These are phyloP conservation scores for Penicillium frequentans DNA, from an alignment of 2,329 filamentous ascomycete species.

Conservation along the genomic window DNA sequence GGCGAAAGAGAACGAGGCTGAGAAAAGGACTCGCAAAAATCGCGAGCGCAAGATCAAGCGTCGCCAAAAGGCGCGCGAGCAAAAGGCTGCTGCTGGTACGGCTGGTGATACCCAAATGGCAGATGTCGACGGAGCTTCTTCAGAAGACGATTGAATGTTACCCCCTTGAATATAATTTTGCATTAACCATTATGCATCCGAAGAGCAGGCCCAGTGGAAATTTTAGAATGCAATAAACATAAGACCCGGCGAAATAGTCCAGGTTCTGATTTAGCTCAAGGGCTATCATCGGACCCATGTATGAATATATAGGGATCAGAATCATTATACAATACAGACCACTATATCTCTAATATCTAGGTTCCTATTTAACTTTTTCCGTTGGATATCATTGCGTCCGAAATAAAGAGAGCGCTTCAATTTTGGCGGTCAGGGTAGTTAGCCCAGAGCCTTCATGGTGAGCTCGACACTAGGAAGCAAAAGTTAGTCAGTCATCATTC, in stretches of 20 bases:
- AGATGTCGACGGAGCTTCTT: constrained; percentile 18
- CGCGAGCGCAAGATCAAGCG: constrained; percentile 40
- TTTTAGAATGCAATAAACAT: neutral
- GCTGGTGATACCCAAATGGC: constrained; percentile 16
- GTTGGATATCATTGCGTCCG: constrained; percentile 10
- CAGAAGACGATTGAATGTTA: constrained; percentile 4
- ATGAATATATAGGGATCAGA: neutral
- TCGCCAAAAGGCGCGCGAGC: constrained; percentile 38
- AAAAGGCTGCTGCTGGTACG: constrained; percentile 32
- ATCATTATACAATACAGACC: neutral
- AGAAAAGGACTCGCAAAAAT: constrained; percentile 42
- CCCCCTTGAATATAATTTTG: neutral
- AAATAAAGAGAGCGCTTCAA: constrained; percentile 9
- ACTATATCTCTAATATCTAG: neutral
- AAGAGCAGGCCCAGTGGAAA: neutral
- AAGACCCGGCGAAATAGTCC: neutral
- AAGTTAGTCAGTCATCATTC: constrained; percentile 9
- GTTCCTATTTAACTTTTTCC: neutral
- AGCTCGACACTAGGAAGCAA: constrained; percentile 42
- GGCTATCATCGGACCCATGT: neutral
- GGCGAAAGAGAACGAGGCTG: constrained; percentile 36
- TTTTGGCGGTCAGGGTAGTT: constrained; percentile 12
- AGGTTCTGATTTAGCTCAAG: neutral
- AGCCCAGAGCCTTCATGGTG: constrained; percentile 48
- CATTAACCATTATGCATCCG: neutral